A percentile compares a stretch with the other conserved stretches of the same genome.
Conservation (phyloP, 2,329 filamentous ascomycete species). For the Cladosporium sp. region DNA sequence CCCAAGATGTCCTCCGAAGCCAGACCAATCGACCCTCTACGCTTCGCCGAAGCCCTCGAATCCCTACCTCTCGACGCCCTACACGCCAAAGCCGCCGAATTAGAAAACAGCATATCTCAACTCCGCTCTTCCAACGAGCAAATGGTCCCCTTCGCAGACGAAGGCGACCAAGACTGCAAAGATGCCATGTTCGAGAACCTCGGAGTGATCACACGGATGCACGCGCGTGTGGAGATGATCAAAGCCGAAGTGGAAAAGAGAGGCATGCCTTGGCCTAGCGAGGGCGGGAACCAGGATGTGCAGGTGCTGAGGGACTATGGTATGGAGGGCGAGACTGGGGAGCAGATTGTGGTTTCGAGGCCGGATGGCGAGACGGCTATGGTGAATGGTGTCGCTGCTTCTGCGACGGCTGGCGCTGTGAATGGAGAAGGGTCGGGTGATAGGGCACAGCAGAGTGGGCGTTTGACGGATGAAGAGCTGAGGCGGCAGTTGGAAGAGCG, state of each 20-base stretch:
- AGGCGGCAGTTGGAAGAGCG: slow-evolving; percentile 52
- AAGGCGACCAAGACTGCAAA: slow-evolving; percentile 62
- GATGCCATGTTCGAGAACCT: slow-evolving; percentile 72
- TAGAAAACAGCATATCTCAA: slow-evolving; percentile 69
- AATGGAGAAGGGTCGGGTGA: background rate
- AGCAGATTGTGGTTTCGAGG: slow-evolving; percentile 17
- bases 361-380: slow-evolving; percentile 7
- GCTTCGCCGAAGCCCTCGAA: slow-evolving; percentile 53
- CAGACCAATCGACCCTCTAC: slow-evolving; percentile 27
- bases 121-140: slow-evolving; percentile 70
- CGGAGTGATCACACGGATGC: slow-evolving; percentile 62
- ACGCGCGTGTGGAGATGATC: slow-evolving; percentile 59
- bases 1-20: slow-evolving; percentile 18
- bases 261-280: slow-evolving; percentile 48
- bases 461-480: slow-evolving; percentile 56
- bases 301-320: slow-evolving; percentile 3
- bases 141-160: slow-evolving; percentile 62
- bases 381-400: slow-evolving; percentile 14
- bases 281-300: slow-evolving; percentile 16
- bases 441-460: slow-evolving; percentile 36
- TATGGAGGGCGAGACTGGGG: slow-evolving; percentile 19
- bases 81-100: slow-evolving; percentile 69
- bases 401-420: slow-evolving; percentile 1
- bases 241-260: slow-evolving; percentile 61
- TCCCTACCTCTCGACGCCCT: slow-evolving; percentile 63